Evolutionary conservation across 169 alveolate genomes (phyloP), one percentile per base, ranked within the genome.

Genomic region (Plasmodium vinckei): DNA sequence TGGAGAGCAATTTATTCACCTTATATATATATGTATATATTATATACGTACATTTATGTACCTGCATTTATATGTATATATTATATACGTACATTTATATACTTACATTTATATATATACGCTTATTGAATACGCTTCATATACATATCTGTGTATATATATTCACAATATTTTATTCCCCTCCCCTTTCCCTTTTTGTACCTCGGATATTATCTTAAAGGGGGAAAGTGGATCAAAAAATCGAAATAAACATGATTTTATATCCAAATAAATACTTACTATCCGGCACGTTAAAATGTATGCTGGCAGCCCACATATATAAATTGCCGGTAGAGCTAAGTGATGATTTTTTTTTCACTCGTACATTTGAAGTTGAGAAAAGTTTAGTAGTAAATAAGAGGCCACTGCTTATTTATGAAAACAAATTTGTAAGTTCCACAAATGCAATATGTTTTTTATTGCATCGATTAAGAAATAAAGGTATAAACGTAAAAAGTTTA

Each of bases 221-320:
- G 42, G 42, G 42, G 42, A 33, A 33, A 33, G 42, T 4, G 42
- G 42, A 33, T 33, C 0, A 5, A 33, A 33, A 33, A 33, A 33
- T 33, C 1, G 42, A 33, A 33, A 33, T 17, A 57, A 69, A 44
- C 23, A 71, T 68, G 91, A 86, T 27, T 19, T 57, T 86, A 46
- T 86, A 86, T 56, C 91, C 91, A 6, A 86, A 86, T 56, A 68
- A 71, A 53, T 53, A 46, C 39, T 49, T 86, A 23, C 23, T 67
- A 10, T 9, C 59, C 27, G 42, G 42, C 42, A 86, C 91, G 25
- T 72, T 71, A 54, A 86, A 71, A 61, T 86, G 91, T 46, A 70
- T 86, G 87, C 69, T 86, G 47, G 91, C 91, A 21, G 91, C 91
- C 1, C 72, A 86, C 19, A 70, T 86, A 33, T 86, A 86, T 46